Evolutionary conservation across 345 rosid species (phyloP).

Genomic region (Salix suchowensis): DNA sequence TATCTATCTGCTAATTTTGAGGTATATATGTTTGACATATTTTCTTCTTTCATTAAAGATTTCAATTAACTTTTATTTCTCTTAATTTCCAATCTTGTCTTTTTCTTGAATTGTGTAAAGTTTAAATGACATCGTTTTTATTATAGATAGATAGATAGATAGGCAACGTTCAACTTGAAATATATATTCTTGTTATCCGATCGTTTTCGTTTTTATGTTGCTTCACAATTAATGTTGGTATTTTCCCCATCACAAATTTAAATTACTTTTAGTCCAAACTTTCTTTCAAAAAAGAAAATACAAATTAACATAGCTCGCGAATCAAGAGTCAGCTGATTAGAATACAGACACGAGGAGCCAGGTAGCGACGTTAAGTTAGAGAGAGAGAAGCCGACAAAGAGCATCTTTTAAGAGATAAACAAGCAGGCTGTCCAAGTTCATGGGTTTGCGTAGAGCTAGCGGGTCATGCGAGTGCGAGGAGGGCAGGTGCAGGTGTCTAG

Average conservation of each 20-base stretch:
- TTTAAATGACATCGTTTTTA: too few relatives aligned
- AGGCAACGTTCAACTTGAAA: not conserved
- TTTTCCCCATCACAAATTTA: not conserved
- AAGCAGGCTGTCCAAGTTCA: not conserved
- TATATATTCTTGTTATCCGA: not conserved
- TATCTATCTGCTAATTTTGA: too few relatives aligned
- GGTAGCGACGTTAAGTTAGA: not conserved
- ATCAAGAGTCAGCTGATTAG: too few relatives aligned
- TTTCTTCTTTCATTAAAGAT: not conserved
- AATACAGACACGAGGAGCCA: too few relatives aligned
- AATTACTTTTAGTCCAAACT: too few relatives aligned
- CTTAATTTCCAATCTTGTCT: too few relatives aligned
- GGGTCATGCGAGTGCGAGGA: not conserved
- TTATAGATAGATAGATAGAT: too few relatives aligned
- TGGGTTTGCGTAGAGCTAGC: not conserved
- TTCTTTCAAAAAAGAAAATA: too few relatives aligned
- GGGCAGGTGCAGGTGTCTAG: not conserved
- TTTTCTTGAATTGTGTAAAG: too few relatives aligned
- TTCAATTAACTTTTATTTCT: not conserved
- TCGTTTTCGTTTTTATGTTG: not conserved
- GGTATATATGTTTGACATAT: too few relatives aligned
- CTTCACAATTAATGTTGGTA: not conserved
- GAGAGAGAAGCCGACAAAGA: not conserved
- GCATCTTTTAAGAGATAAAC: not conserved
- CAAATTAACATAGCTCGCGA: too few relatives aligned